These are phyloP conservation scores for Calonectria henricotiae DNA, from an alignment of 2,329 filamentous ascomycete genomes.

Conservation along the genomic window DNA sequence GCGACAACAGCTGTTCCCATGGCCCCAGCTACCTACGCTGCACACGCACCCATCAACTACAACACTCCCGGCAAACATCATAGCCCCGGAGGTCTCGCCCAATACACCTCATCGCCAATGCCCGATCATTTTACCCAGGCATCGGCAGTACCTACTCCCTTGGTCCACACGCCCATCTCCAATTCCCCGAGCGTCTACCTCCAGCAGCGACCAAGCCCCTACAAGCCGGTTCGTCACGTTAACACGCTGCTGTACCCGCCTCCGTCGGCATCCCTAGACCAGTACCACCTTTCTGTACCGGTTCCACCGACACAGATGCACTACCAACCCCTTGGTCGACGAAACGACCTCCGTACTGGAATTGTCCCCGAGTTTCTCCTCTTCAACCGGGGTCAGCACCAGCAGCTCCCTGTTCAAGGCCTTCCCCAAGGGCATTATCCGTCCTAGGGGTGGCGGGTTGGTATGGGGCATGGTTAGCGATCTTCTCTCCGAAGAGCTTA, in stretches of 20 bases:
- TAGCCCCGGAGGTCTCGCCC: constrained; percentile 67
- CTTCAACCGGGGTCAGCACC: constrained; percentile 57
- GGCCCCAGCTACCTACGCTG: constrained; percentile 49
- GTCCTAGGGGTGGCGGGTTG: constrained; percentile 56
- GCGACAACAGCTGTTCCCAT: constrained; percentile 47
- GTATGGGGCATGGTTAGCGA: constrained; percentile 24
- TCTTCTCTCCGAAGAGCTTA: constrained; percentile 13
- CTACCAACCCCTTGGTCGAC: constrained; percentile 83
- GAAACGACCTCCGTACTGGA: constrained; percentile 78
- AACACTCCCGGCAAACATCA: constrained; percentile 70
- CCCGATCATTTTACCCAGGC: constrained; percentile 72
- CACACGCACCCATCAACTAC: constrained; percentile 60
- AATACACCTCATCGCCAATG: constrained; percentile 76
- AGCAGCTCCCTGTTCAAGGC: constrained; percentile 49
- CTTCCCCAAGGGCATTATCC: constrained; percentile 57
- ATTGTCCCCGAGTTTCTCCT: constrained; percentile 77
- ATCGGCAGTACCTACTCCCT: constrained; percentile 73
- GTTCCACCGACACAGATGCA: constrained; percentile 83
- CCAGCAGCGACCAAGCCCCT: constrained; percentile 91
- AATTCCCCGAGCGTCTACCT: constrained; percentile 92
- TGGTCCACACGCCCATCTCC: constrained; percentile 75
- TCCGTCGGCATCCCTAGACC: constrained; percentile 83
- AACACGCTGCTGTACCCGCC: constrained; percentile 93
- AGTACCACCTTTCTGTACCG: constrained; percentile 75
- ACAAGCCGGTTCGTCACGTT: constrained; percentile 90